Conservation (phyloP, 805 yeast species). For the Cyberlindnera xylosilytica region DNA sequence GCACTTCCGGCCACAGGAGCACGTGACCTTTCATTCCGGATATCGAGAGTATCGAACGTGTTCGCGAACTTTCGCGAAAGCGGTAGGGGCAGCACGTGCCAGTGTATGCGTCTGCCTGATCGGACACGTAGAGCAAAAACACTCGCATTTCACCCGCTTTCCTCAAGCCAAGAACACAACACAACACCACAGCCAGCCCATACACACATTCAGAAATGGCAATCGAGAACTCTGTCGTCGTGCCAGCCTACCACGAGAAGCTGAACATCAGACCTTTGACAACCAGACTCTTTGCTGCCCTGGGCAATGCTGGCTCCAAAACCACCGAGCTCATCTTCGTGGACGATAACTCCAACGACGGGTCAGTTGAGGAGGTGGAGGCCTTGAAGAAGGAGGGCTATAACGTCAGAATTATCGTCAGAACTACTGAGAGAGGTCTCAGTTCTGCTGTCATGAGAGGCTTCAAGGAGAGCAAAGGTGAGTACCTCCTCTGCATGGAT, state of each 20-base stretch:
- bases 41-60: neutral
- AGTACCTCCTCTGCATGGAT: constrained; percentile 48
- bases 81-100: neutral
- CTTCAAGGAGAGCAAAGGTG: constrained; percentile 44
- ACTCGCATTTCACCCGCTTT: no score
- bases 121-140: no score
- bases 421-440: constrained; percentile 48
- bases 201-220: no score
- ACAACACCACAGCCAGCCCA: no score
- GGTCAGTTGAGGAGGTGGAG: constrained; percentile 51
- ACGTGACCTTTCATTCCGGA: neutral
- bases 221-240: constrained; percentile 40
- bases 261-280: constrained; percentile 47
- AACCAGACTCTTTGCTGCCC: constrained; percentile 45
- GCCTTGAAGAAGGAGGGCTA: constrained; percentile 41
- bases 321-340: constrained; percentile 47
- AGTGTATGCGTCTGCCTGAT: neutral
- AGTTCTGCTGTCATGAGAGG: constrained; percentile 50
- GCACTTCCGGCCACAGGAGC: no score
- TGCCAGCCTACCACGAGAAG: constrained; percentile 51
- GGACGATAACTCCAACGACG: constrained; percentile 50
- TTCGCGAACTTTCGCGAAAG: constrained; percentile 1
- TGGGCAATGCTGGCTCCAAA: constrained; percentile 40
- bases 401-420: constrained; percentile 46
- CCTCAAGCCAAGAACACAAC: no score